Evolutionary conservation across 495 filamentous ascomycete species (phyloP).

Genomic region (Daldinia caldariorum): DNA sequence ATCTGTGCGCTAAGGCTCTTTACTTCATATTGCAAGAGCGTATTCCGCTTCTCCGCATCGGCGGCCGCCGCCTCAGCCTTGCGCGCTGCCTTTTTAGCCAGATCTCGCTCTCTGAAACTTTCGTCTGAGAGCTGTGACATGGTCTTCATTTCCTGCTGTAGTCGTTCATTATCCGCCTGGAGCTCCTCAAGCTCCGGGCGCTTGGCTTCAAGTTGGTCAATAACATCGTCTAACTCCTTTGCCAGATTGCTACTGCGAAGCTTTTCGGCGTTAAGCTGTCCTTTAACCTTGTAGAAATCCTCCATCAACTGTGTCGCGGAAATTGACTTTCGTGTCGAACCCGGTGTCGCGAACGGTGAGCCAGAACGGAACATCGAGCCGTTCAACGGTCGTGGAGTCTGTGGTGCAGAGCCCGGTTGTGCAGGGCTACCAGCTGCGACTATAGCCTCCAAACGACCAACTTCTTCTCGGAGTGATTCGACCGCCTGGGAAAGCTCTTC

Average conservation of each 20-base stretch:
- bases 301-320: slow-evolving; percentile 63
- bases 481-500: slow-evolving; percentile 71
- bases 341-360: slow-evolving; percentile 64
- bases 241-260: slow-evolving; percentile 74
- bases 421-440: slow-evolving; percentile 47
- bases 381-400: slow-evolving; percentile 69
- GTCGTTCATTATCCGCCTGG: slow-evolving; percentile 71
- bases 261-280: slow-evolving; percentile 68
- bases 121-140: slow-evolving; percentile 76
- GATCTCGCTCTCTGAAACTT: slow-evolving; percentile 67
- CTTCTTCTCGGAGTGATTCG: slow-evolving; percentile 75
- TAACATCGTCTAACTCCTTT: slow-evolving; percentile 81
- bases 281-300: slow-evolving; percentile 64
- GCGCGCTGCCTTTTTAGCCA: slow-evolving; percentile 67
- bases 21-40: slow-evolving; percentile 85
- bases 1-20: slow-evolving; percentile 90
- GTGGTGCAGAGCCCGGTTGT: slow-evolving; percentile 57
- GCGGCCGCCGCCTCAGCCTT: slow-evolving; percentile 78
- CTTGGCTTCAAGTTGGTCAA: slow-evolving; percentile 73
- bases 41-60: slow-evolving; percentile 74
- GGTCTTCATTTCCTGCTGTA: slow-evolving; percentile 77
- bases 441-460: slow-evolving; percentile 68
- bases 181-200: slow-evolving; percentile 73
- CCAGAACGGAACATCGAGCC: slow-evolving; percentile 55
- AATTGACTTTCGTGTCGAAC: slow-evolving; percentile 58